Conservation (phyloP, 2,329 filamentous ascomycete species). For the Neofusicoccum sp. region DNA sequence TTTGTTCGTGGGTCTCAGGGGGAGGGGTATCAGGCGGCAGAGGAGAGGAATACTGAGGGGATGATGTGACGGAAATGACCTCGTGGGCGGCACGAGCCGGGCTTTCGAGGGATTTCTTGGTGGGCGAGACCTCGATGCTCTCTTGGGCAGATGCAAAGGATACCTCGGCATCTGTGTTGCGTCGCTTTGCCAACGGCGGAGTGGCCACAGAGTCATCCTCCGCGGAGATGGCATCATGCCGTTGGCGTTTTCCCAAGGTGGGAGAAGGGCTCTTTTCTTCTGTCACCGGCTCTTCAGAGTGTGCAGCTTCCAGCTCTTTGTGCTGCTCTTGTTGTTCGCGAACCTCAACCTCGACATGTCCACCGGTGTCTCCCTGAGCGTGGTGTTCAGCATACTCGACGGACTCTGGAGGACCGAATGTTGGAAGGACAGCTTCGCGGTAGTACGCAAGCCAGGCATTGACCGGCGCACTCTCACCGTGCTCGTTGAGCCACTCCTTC, state of each 20-base stretch:
- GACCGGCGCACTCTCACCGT: not conserved
- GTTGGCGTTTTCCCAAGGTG: not conserved
- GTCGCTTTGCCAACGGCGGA: not conserved
- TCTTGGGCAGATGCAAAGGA: not conserved
- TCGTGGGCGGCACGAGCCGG: not conserved
- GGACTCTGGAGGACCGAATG: not conserved
- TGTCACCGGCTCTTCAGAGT: not conserved
- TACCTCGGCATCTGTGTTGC: not conserved
- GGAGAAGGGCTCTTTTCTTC: not conserved
- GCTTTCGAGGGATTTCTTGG: not conserved
- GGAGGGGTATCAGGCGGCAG: not conserved
- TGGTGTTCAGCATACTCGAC: not conserved
- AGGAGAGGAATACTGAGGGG: not conserved
- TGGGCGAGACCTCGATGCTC: constrained; percentile 8
- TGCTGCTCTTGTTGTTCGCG: no score
- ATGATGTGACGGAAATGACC: not conserved
- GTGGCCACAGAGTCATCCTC: not conserved
- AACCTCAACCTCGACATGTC: not conserved
- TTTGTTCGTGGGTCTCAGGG: not conserved
- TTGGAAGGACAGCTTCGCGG: not conserved
- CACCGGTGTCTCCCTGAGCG: not conserved
- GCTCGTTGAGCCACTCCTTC: not conserved
- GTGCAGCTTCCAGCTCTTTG: no score
- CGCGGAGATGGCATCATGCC: not conserved
- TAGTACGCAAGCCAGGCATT: not conserved